Evolutionary conservation across 306 rosid species (phyloP).

Genomic region (Purshia tridentata): DNA sequence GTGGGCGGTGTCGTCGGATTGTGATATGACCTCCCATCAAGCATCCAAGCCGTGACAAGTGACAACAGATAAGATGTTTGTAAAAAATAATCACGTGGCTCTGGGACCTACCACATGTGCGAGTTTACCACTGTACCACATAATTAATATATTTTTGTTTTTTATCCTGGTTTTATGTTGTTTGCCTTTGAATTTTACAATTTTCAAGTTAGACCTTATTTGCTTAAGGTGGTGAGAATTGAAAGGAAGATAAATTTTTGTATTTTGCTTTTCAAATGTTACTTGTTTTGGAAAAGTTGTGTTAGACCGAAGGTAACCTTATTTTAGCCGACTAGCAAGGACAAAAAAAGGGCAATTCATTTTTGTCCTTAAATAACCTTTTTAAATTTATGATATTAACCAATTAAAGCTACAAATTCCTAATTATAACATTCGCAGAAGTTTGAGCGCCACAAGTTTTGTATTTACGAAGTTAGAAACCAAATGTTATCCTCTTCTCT

Average conservation of each 20-base stretch:
- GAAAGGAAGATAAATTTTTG: too few species aligned
- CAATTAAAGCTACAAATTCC: background rate
- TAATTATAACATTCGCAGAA: background rate
- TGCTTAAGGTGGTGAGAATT: too few species aligned
- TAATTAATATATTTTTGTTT: background rate
- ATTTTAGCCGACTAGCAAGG: background rate
- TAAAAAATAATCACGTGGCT: conserved; percentile 40
- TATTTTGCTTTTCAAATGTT: too few species aligned
- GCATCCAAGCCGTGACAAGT: conserved; percentile 28
- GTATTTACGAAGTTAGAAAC: too few species aligned
- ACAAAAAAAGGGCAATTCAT: background rate
- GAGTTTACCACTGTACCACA: background rate
- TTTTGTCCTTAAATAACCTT: background rate
- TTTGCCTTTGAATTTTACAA: too few species aligned
- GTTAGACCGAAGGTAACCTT: background rate
- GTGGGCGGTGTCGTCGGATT: conserved; percentile 3
- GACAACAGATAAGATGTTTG: conserved; percentile 42
- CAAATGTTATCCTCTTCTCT: background rate
- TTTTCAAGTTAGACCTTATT: too few species aligned
- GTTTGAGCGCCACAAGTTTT: conserved; percentile 15
- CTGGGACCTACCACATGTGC: conserved; percentile 38
- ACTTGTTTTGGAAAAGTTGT: conserved; percentile 4
- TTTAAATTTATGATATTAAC: background rate
- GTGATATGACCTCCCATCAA: conserved; percentile 28
- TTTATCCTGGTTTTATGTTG: background rate